Evolutionary conservation across 495 filamentous ascomycete species (phyloP).

Genomic region (Penicillium verhagenii): DNA sequence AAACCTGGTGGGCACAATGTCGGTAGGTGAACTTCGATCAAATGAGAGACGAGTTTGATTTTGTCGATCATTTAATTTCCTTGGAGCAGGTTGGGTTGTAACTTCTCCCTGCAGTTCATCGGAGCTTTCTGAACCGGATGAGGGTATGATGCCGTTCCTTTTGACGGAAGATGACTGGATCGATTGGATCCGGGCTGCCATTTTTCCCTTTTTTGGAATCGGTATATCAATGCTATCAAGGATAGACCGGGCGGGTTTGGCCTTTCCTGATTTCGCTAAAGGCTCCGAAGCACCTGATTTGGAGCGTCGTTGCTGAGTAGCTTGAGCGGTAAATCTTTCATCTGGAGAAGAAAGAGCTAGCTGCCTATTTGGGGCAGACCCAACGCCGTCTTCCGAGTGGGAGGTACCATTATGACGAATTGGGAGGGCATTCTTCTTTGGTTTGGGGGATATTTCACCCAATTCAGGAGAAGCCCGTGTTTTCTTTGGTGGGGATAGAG

Average conservation of each 20-base stretch:
- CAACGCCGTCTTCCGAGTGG: no score
- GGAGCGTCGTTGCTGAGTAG: conserved; percentile 30
- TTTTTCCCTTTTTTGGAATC: background rate
- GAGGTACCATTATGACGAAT: conserved; percentile 9
- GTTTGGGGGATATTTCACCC: conserved; percentile 17
- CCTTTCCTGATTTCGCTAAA: background rate
- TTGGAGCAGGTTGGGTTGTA: conserved; percentile 29
- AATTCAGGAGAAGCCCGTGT: conserved; percentile 20
- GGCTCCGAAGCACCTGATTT: background rate
- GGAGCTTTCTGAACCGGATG: conserved; percentile 32
- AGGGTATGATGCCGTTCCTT: conserved; percentile 6
- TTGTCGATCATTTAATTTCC: conserved; percentile 4
- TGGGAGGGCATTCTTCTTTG: conserved; percentile 6
- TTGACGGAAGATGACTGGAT: background rate
- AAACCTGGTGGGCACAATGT: conserved; percentile 35
- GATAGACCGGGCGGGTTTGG: background rate
- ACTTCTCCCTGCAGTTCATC: conserved; percentile 47
- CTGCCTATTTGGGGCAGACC: no score
- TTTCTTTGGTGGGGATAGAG: conserved; percentile 5
- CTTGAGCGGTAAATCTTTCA: conserved; percentile 27
- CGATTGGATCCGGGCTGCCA: background rate
- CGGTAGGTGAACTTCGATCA: conserved; percentile 26
- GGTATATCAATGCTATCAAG: conserved; percentile 19
- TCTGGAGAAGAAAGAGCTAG: no score
- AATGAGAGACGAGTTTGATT: background rate